phyloP scores from a whole-genome alignment of 2,329 filamentous ascomycete species.

The Colletotrichum destructivum region DNA sequence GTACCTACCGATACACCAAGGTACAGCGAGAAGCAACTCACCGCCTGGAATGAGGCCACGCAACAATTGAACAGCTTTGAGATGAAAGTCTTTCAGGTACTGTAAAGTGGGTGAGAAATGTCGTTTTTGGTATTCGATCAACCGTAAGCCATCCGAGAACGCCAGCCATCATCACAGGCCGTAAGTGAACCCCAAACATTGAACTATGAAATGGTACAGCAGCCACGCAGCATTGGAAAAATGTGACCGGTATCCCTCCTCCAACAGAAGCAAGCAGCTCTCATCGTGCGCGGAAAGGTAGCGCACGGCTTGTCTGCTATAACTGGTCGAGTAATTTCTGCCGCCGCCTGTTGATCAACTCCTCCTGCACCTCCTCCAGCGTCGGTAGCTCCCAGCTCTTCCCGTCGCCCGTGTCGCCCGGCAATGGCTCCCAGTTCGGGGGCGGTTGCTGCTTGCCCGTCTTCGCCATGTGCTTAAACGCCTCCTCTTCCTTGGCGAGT shows the following conservation, averaged over 20 bases:
- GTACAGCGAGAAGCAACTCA: background rate
- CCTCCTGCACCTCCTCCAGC: slow-evolving; percentile 92
- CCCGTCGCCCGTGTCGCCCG: slow-evolving; percentile 89
- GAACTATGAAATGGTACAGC: slow-evolving; percentile 36
- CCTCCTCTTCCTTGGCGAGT: slow-evolving; percentile 85
- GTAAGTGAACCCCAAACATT: slow-evolving; percentile 26
- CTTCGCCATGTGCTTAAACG: slow-evolving; percentile 76
- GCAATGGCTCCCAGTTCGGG: slow-evolving; percentile 86
- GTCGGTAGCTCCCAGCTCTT: slow-evolving; percentile 87
- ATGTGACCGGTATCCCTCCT: background rate
- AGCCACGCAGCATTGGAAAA: slow-evolving; percentile 8
- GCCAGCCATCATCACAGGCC: slow-evolving; percentile 34
- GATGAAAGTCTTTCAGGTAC: too few species aligned
- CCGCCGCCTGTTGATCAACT: slow-evolving; percentile 88
- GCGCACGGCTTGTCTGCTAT: slow-evolving; percentile 44
- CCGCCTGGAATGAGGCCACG: background rate
- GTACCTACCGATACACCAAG: background rate
- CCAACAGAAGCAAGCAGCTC: slow-evolving; percentile 10
- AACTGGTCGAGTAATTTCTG: slow-evolving; percentile 89
- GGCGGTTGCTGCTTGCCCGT: slow-evolving; percentile 71
- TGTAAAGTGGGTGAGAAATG: background rate
- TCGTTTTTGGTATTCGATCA: slow-evolving; percentile 40
- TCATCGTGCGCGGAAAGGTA: slow-evolving; percentile 8
- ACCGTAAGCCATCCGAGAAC: slow-evolving; percentile 29
- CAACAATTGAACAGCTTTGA: background rate